phyloP scores from a whole-genome alignment of 2,329 filamentous ascomycete genomes.

The Aureobasidium sp. region DNA sequence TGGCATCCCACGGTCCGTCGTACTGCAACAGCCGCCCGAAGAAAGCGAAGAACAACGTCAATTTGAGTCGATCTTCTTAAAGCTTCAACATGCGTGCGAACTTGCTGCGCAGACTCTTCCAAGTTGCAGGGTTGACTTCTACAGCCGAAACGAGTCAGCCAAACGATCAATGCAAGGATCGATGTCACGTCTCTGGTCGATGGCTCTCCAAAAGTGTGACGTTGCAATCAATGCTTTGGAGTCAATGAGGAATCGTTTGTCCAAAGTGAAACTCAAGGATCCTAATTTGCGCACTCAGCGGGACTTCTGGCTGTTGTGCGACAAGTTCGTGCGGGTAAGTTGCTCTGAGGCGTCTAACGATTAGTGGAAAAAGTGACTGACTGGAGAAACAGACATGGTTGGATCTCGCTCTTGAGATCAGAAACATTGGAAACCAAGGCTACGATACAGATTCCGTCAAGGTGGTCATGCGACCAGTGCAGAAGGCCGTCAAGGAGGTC shows the following conservation, averaged over 20 bases:
- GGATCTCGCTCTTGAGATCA: conserved; percentile 55
- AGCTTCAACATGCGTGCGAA: conserved; percentile 64
- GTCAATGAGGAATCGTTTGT: conserved; percentile 62
- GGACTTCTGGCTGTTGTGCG: conserved; percentile 63
- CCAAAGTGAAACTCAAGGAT: conserved; percentile 76
- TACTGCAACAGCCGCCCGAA: conserved; percentile 35
- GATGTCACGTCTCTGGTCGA: conserved; percentile 57
- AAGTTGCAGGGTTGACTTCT: conserved; percentile 58
- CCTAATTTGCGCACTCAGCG: conserved; percentile 60
- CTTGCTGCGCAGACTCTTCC: conserved; percentile 66
- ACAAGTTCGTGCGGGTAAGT: conserved; percentile 54
- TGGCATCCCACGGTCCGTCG: conserved; percentile 36
- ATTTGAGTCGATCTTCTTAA: conserved; percentile 76
- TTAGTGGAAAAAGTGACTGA: conserved; percentile 7
- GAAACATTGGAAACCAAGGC: conserved; percentile 30
- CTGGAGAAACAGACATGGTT: conserved; percentile 49
- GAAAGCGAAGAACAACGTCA: conserved; percentile 66
- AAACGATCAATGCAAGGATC: conserved; percentile 18
- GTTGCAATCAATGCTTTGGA: conserved; percentile 66
- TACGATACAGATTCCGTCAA: conserved; percentile 56
- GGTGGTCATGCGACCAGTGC: conserved; percentile 67
- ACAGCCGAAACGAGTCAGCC: conserved; percentile 54
- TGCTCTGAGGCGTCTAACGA: not conserved
- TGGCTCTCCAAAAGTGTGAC: conserved; percentile 62
- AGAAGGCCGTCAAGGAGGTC: conserved; percentile 74